A percentile compares a stretch with the other conserved stretches of the same genome.
These are phyloP conservation scores for Morella rubra DNA, from an alignment of 306 rosid species.

Conservation along the genomic window DNA sequence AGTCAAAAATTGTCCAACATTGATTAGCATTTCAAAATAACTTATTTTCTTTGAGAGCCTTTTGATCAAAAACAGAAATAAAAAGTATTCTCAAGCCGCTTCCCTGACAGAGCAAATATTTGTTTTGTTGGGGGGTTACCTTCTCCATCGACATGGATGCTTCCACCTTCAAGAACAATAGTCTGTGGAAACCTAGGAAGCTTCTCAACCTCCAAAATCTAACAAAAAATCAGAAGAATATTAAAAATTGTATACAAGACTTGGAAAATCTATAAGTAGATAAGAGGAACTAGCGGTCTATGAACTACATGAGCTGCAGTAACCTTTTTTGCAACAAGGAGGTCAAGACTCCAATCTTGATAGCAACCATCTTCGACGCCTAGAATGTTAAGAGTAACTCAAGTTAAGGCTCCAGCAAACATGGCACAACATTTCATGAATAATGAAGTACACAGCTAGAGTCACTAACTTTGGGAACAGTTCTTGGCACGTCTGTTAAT, in stretches of 20 bases:
- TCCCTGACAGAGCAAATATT: slow-evolving; percentile 4
- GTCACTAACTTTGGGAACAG: not conserved
- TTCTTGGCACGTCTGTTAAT: not conserved
- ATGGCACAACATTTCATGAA: not conserved
- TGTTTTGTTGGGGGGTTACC: slow-evolving; percentile 39
- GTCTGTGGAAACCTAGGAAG: slow-evolving; percentile 68
- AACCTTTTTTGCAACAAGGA: slow-evolving; percentile 72
- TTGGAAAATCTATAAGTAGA: not conserved
- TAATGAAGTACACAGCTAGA: slow-evolving; percentile 1
- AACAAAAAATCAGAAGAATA: slow-evolving; percentile 27
- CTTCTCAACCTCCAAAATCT: slow-evolving; percentile 75
- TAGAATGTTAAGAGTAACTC: slow-evolving; percentile 28
- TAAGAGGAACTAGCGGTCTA: not conserved
- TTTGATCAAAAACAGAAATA: slow-evolving; percentile 1
- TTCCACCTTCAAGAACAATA: slow-evolving; percentile 91
- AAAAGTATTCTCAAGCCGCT: not conserved
- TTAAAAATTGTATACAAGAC: slow-evolving; percentile 1
- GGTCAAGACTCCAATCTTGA: slow-evolving; percentile 74
- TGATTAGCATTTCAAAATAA: not conserved
- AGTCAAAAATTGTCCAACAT: not conserved
- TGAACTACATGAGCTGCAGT: slow-evolving; percentile 1
- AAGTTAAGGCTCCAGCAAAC: slow-evolving; percentile 7
- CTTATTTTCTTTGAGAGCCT: slow-evolving; percentile 1
- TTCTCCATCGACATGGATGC: slow-evolving; percentile 99
- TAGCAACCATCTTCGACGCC: slow-evolving; percentile 82